phyloP scores from a whole-genome alignment of 106 monocot genomes.

The Agapanthus africanus region DNA sequence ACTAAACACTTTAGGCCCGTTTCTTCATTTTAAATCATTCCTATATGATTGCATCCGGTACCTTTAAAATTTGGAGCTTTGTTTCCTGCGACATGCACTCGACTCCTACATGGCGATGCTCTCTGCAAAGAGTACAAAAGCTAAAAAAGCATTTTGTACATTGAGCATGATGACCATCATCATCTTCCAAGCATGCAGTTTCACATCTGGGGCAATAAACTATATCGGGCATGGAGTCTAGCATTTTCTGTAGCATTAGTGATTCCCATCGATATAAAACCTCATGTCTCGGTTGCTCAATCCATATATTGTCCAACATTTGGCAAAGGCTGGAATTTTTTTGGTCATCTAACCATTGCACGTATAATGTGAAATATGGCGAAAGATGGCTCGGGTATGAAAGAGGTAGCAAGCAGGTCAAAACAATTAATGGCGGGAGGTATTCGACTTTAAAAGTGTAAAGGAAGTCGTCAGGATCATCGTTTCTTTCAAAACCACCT shows the following conservation, averaged over 20 bases:
- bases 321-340: conserved; percentile 53
- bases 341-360: conserved; percentile 43
- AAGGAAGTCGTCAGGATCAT: conserved; percentile 25
- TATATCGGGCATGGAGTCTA: conserved; percentile 85
- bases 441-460: conserved; percentile 57
- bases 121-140: conserved; percentile 85
- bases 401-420: conserved; percentile 57
- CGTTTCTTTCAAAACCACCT: neutral
- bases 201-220: conserved; percentile 89
- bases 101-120: conserved; percentile 63
- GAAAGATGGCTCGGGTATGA: conserved; percentile 73
- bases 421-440: conserved; percentile 57
- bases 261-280: conserved; percentile 76
- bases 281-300: conserved; percentile 48
- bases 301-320: conserved; percentile 65
- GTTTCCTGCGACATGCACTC: conserved; percentile 54
- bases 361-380: conserved; percentile 53
- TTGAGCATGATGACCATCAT: conserved; percentile 67
- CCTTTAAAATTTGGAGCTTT: conserved; percentile 70
- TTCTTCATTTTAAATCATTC: too few species aligned
- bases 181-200: conserved; percentile 85
- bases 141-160: conserved; percentile 83
- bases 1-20: too few species aligned
- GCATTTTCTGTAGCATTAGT: conserved; percentile 51
- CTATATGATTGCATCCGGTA: too few species aligned